Evolutionary conservation across 208 protist species (phyloP).

Genomic region (Endotrypanum monterogeii): DNA sequence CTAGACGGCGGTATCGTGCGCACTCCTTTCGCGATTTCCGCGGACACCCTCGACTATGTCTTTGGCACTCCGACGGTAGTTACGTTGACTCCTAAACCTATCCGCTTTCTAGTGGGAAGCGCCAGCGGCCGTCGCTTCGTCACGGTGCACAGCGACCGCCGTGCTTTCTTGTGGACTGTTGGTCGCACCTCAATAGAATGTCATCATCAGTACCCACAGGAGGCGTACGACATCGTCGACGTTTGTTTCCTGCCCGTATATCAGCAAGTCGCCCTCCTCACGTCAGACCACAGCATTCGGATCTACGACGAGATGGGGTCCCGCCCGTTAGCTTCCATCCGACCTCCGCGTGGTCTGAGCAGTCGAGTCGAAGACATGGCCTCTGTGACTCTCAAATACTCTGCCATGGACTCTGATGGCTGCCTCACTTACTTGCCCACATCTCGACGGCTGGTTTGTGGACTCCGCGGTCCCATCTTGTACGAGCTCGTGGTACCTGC

Average conservation of each 20-base stretch:
- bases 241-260: constrained; percentile 52
- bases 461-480: constrained; percentile 66
- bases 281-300: constrained; percentile 67
- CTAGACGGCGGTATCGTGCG: constrained; percentile 64
- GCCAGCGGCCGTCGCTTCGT: constrained; percentile 52
- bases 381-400: constrained; percentile 61
- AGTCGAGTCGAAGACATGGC: constrained; percentile 66
- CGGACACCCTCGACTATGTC: constrained; percentile 17
- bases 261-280: constrained; percentile 62
- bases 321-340: constrained; percentile 55
- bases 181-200: constrained; percentile 61
- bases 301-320: constrained; percentile 74
- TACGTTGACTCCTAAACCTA: constrained; percentile 30
- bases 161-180: constrained; percentile 75
- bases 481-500: constrained; percentile 41
- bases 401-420: constrained; percentile 63
- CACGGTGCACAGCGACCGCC: constrained; percentile 79
- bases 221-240: constrained; percentile 78
- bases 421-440: constrained; percentile 59
- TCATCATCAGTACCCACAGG: constrained; percentile 70
- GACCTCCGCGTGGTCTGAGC: constrained; percentile 34
- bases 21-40: constrained; percentile 31
- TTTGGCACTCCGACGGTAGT: constrained; percentile 31
- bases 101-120: constrained; percentile 56
- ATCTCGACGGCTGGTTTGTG: constrained; percentile 55